Conservation (phyloP, 1,284 basidiomycete genomes). For the Marasmius tenuissimus region DNA sequence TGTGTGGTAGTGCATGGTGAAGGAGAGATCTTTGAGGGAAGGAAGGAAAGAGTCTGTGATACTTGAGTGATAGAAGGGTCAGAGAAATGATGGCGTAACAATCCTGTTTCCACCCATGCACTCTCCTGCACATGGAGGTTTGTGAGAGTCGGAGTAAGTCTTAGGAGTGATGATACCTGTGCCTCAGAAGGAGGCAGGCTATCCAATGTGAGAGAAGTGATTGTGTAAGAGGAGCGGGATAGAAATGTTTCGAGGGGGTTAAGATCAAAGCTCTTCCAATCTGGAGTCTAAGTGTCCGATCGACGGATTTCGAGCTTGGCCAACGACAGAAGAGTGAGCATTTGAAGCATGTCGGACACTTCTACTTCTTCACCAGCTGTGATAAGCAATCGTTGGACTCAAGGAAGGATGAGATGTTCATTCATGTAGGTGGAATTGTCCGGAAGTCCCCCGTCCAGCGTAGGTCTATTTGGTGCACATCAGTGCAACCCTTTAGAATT, state of each 20-base stretch:
- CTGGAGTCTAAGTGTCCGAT: no score
- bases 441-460: no score
- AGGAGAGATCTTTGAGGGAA: not conserved
- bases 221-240: not conserved
- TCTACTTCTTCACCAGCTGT: not conserved
- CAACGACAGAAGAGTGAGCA: not conserved
- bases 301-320: not conserved
- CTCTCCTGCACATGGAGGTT: no score
- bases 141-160: no score
- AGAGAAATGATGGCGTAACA: no score
- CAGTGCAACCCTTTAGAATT: no score
- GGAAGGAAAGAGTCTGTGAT: not conserved
- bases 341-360: not conserved
- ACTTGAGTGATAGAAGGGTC: no score
- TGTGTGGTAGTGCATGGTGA: no score
- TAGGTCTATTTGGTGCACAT: no score
- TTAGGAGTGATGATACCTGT: no score
- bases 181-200: not conserved
- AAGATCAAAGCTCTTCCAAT: not conserved
- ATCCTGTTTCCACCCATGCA: no score
- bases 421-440: no score
- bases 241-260: not conserved
- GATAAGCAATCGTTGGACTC: not conserved
- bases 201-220: not conserved
- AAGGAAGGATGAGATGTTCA: not conserved